Evolutionary conservation across 2,329 filamentous ascomycete species (phyloP), one percentile per base, ranked within the genome.

Genomic region (Sporothrix schenckii): DNA sequence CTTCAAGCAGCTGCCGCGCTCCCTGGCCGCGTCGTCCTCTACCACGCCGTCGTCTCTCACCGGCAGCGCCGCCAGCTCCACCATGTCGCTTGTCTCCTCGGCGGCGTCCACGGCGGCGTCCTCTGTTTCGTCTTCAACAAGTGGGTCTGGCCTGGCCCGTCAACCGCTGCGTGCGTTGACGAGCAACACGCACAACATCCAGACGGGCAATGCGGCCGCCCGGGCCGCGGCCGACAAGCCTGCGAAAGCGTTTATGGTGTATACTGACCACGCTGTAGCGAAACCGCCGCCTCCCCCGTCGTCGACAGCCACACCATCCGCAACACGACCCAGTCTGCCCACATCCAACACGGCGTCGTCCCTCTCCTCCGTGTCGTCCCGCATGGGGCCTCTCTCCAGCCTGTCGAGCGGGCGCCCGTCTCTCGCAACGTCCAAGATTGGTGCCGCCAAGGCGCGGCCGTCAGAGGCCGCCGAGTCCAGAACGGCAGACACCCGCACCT

Each of bases 181-280:
- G 27, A 72, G 60, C 73, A 90, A 92, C 73, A 88, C 89, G 4
- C 88, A 92, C 76, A 95, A 94, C 75, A 87, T 90, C 21, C 89
- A 91, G 76, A 86, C 87, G 11, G 86, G 86, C 41, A 85, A 85
- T 19, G 81, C 83, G 3, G 79, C 78, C 44, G 85, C 80, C 49
- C 69, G 72, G 34, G 68, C 69, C 73, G 71, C 73, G 74, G 81
- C 81, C 6, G 79, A 80, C 61, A 94, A 93, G 78, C 92, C 93
- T 0, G 83, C 88, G 47, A 97, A 97, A 80, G 87, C 90, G 0
- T 97, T 97, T 78, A 89, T 87, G 52, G 94, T 98, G 16, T 98
- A 92, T 78, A 90, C 91, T 3, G 94, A 97, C 79, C 90, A 88
- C 75, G 50, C 34, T 14, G 54, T 47, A 44, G 60, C 61, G 19